These are phyloP conservation scores for Dactylis glomerata DNA, from an alignment of 176 grass and related monocot genomes.

Conservation along the genomic window DNA sequence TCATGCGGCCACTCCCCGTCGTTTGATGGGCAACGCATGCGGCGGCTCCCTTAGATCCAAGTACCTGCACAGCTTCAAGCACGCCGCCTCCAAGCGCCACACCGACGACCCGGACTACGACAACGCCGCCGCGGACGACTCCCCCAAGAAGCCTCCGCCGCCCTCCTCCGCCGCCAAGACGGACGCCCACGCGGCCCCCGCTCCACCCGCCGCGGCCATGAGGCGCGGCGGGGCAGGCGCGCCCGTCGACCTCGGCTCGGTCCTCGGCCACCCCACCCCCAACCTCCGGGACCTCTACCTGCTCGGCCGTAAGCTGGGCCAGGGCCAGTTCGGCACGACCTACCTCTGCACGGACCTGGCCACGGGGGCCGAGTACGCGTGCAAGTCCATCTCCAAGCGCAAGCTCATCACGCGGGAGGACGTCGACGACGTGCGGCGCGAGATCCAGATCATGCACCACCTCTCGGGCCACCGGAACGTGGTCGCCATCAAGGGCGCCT, in stretches of 20 bases:
- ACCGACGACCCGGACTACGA: constrained; percentile 24
- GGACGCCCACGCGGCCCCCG: constrained; percentile 31
- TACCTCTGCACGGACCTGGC: constrained; percentile 81
- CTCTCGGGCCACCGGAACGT: constrained; percentile 81
- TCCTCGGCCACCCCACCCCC: constrained; percentile 73
- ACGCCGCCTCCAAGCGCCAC: constrained; percentile 41
- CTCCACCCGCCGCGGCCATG: constrained; percentile 33
- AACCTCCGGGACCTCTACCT: constrained; percentile 75
- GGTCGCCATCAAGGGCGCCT: constrained; percentile 93
- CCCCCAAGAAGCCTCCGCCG: constrained; percentile 45
- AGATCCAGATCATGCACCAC: constrained; percentile 99
- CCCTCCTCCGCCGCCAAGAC: constrained; percentile 20
- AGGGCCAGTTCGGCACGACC: constrained; percentile 94
- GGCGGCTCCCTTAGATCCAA: constrained; percentile 69
- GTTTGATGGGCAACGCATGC: constrained; percentile 99
- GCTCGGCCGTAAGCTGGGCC: constrained; percentile 74
- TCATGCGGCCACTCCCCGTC: constrained; percentile 30
- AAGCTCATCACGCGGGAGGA: constrained; percentile 96
- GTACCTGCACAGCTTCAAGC: constrained; percentile 49
- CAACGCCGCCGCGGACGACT: constrained; percentile 29
- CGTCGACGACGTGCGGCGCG: constrained; percentile 91
- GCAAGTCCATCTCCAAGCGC: constrained; percentile 95
- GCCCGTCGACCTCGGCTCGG: constrained; percentile 43
- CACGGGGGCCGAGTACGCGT: constrained; percentile 72
- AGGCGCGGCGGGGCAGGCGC: constrained; percentile 43